These are phyloP conservation scores for Phytophthora pisi DNA, from an alignment of 352 stramenopile genomes.

Conservation along the genomic window DNA sequence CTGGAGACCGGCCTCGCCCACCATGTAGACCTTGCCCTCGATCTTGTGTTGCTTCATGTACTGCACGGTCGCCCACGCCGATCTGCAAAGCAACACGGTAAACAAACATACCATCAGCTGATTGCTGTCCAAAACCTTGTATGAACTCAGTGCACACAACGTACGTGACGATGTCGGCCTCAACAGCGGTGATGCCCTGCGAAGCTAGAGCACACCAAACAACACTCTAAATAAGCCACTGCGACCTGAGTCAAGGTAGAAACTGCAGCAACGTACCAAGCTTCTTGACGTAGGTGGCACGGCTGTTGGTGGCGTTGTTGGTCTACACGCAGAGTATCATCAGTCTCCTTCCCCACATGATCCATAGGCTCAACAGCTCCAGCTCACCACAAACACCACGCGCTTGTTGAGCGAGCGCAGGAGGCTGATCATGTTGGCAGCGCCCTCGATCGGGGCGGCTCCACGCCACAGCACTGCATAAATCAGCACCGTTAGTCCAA, in stretches of 20 bases:
- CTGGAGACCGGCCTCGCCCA: constrained; percentile 76
- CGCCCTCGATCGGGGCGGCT: constrained; percentile 62
- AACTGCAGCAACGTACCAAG: constrained; percentile 49
- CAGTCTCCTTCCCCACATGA: constrained; percentile 6
- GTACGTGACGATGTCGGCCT: constrained; percentile 84
- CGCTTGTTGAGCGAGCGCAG: constrained; percentile 80
- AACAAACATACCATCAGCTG: constrained; percentile 8
- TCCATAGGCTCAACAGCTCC: background rate
- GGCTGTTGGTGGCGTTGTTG: constrained; percentile 87
- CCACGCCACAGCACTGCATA: constrained; percentile 69
- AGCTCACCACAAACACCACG: constrained; percentile 80
- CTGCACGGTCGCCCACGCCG: constrained; percentile 79
- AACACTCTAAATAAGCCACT: constrained; percentile 2
- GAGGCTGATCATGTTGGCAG: constrained; percentile 66
- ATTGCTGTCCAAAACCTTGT: background rate
- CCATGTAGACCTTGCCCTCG: constrained; percentile 82
- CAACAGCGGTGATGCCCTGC: constrained; percentile 67
- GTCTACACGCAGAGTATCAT: constrained; percentile 46
- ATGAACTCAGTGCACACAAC: constrained; percentile 8
- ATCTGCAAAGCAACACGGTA: constrained; percentile 38
- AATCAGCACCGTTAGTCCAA: background rate
- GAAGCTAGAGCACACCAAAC: constrained; percentile 47
- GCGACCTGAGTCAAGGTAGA: background rate
- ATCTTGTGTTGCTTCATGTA: constrained; percentile 85
- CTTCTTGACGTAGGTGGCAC: constrained; percentile 85